Base-by-base conservation (phyloP, 139 green algal genomes). In the Chlorella sp. region DNA sequence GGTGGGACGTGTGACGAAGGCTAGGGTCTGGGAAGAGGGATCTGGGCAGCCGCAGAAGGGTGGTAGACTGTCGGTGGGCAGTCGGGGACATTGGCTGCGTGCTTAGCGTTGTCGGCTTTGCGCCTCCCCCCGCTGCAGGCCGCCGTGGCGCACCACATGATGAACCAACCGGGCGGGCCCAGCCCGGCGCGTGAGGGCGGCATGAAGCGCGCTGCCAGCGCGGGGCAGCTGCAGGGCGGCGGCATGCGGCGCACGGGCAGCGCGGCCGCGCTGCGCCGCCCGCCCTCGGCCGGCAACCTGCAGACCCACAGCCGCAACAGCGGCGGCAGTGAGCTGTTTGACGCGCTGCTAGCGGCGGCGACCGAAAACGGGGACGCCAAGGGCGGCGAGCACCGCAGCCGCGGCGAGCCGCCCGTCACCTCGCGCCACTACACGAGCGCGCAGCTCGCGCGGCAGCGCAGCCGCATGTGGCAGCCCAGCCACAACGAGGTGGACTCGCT, bases 321-420 rank as follows among this genome's bases (percentile, higher is more conserved):
- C 59, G 72, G 73, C 25, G 87, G 81, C 56, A 88, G 77, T 40
- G 82, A 92, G 71, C 81, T 93, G 35, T 96, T 96, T 78, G 91
- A 94, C 60, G 90, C 91, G 4, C 83, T 96, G n/a, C 86, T 96
- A 6, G 86, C 92, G 80, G 92, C 91, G 27, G 91, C 92, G 1
- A 92, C 89, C 36, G 90, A 74, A 17, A 67, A 78, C 27, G 67
- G 36, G 19, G 79, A 61, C 31, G 74, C 29, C 53, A 36, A 76
- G 45, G 21, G 73, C 68, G 61, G 68, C 53, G 45, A 61, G 50
- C 63, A 58, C 45, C 31, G 33, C 42, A 43, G 45, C 63, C 75
- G 79, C 31, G 83, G 79, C 8, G 83, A 92, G 50, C 74, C 88
- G 5, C 85, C 80, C 0, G 88, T 92, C 8, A 84, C 87, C 27